A percentile compares a stretch with the other conserved stretches of the same genome.
Conservation (phyloP, 495 filamentous ascomycete genomes). For the Penicillium malachiteum region DNA sequence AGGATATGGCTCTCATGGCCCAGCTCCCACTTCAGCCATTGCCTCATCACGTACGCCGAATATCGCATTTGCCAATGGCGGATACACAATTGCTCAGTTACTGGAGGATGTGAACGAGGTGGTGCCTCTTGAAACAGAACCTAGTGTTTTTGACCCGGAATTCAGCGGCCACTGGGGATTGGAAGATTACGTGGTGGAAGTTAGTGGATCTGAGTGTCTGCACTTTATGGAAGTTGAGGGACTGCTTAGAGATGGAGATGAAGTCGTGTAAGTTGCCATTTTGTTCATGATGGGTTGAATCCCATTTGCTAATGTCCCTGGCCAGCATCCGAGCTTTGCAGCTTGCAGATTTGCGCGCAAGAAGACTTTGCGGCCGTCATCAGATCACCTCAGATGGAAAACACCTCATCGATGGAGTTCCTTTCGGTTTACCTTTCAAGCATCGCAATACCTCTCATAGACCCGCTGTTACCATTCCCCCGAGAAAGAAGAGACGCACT, state of each 20-base stretch:
- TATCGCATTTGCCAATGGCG: constrained; percentile 50
- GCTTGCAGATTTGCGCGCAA: constrained; percentile 68
- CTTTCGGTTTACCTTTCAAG: constrained; percentile 77
- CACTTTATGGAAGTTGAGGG: constrained; percentile 76
- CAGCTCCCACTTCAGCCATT: constrained; percentile 35
- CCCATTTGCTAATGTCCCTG: neutral
- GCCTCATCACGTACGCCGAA: constrained; percentile 41
- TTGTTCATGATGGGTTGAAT: neutral
- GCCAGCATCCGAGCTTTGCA: constrained; percentile 77
- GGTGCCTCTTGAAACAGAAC: constrained; percentile 75
- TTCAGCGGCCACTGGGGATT: constrained; percentile 70
- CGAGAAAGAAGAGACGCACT: constrained; percentile 68
- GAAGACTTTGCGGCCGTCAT: constrained; percentile 74
- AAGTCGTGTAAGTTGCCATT: constrained; percentile 64
- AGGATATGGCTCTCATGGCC: constrained; percentile 21
- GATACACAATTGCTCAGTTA: constrained; percentile 73
- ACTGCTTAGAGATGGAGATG: constrained; percentile 78
- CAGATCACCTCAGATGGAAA: constrained; percentile 80
- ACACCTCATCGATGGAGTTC: constrained; percentile 84
- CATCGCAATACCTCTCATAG: constrained; percentile 52
- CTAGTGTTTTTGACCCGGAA: constrained; percentile 35
- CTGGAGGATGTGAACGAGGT: constrained; percentile 81
- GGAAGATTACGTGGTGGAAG: constrained; percentile 89
- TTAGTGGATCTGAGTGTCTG: constrained; percentile 81
- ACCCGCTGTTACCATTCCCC: constrained; percentile 71